Evolutionary conservation across 768 basidiomycete species (phyloP), one percentile per base, ranked within the genome.

Genomic region (Lactarius sanguifluus): DNA sequence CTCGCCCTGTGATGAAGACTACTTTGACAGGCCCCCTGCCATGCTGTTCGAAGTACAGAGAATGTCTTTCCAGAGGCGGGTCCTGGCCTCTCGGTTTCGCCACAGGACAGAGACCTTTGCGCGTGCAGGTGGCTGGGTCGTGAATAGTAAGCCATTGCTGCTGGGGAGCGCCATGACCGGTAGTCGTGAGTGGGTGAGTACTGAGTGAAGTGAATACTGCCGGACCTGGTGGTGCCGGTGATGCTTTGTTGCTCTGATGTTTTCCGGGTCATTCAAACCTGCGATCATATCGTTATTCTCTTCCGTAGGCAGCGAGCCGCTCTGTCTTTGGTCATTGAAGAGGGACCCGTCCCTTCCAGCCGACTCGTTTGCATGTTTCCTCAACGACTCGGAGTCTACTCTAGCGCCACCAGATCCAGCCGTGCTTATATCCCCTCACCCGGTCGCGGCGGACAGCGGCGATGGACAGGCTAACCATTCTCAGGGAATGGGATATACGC

Each of bases 11-110:
- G 70, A 94, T 86, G 70, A 92, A 85, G 1, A 93, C 72, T 20
- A 93, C 74, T 72, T 90, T 91, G 66, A 81, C 79, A 10, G 81
- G 81, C 0, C 88, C 87, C 5, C 69, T 76, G 3, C 91, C 30
- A 74, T 94, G 92, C 47, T 87, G 82, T 74, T 92, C 90, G 69
- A 82, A 93, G 75, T 93, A 94, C 2, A 93, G 78, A 1, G 89
- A 90, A 72, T 91, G 90, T 59, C 83, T 86, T 72, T 89, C 84
- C 3, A 86, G 66, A 0, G 81, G 75, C 60, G 80, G 77, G 3
- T 75, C 75, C n/a, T 75, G 78, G 18, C 79, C 76, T 32, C 80
- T 79, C 5, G 86, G 76, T 34, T 79, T 72, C 2, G 85, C 85
- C 18, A 92, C 86, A 2, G 89, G 90, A 72, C 90, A 93, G n/a